These are phyloP conservation scores for Nymphaea colorata DNA, from an alignment of 164 flowering plant species.

Conservation along the genomic window DNA sequence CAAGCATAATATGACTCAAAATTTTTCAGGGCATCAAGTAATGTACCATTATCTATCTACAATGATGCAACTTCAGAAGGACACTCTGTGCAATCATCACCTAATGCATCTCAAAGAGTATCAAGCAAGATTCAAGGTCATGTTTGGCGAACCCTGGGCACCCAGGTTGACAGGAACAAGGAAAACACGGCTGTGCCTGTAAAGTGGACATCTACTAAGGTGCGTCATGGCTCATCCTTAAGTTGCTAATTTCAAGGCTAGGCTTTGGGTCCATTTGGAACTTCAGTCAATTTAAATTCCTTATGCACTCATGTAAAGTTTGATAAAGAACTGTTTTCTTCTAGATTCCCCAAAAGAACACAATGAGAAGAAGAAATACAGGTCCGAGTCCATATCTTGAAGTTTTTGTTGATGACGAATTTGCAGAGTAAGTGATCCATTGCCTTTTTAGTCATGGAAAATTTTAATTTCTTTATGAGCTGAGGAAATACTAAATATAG, in stretches of 20 bases:
- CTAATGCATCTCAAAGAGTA: constrained; percentile 13
- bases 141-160: constrained; percentile 57
- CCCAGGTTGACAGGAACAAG: constrained; percentile 69
- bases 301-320: background rate
- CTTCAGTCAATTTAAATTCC: background rate
- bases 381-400: constrained; percentile 35
- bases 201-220: constrained; percentile 84
- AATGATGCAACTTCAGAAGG: constrained; percentile 29
- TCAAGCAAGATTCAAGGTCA: constrained; percentile 22
- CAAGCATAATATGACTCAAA: too few species aligned
- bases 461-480: background rate
- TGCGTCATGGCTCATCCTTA: constrained; percentile 5
- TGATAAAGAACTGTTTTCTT: constrained; percentile 2
- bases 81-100: constrained; percentile 5
- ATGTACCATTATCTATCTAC: constrained; percentile 32
- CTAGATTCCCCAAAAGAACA: constrained; percentile 57
- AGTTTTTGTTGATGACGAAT: constrained; percentile 87
- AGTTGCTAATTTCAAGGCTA: background rate
- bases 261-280: background rate
- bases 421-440: constrained; percentile 40
- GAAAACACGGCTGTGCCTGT: constrained; percentile 65
- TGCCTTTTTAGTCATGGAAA: background rate
- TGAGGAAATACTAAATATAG: background rate
- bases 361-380: constrained; percentile 25
- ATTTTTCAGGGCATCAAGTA: background rate